Evolutionary conservation across 2,329 filamentous ascomycete genomes (phyloP).

Genomic region (Trichophyton simii): DNA sequence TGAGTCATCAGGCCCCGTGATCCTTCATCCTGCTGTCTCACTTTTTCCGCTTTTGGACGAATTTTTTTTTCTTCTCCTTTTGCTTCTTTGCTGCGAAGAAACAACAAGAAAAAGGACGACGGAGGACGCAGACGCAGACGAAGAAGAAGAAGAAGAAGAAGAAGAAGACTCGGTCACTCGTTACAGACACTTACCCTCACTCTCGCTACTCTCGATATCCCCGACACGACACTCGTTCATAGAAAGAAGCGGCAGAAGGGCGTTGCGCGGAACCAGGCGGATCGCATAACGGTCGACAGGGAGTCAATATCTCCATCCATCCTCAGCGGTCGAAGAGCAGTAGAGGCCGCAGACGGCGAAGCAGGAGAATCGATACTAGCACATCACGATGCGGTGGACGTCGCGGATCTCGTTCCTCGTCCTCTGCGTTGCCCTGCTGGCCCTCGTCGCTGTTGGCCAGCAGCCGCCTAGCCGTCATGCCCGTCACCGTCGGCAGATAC

Average conservation of each 20-base stretch:
- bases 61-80: neutral
- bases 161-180: neutral
- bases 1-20: neutral
- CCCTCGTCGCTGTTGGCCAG: constrained; percentile 7
- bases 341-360: neutral
- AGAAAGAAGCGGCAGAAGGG: neutral
- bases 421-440: constrained; percentile 12
- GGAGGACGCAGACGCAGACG: neutral
- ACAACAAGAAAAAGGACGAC: neutral
- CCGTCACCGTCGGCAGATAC: constrained; percentile 1
- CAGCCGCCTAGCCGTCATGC: neutral
- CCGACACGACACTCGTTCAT: neutral
- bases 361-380: neutral
- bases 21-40: neutral
- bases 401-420: constrained; percentile 12
- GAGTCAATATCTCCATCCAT: neutral
- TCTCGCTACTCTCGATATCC: neutral
- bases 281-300: neutral
- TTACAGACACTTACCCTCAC: neutral
- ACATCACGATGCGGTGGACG: constrained; percentile 12
- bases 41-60: neutral
- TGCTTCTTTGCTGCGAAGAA: neutral
- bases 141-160: neutral
- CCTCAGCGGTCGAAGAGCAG: too few relatives aligned
- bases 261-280: neutral